A percentile compares a stretch with the other conserved stretches of the same genome.
Conservation (phyloP, 192 early-diverging fungal genomes). For the Martensiomyces pterosporus region DNA sequence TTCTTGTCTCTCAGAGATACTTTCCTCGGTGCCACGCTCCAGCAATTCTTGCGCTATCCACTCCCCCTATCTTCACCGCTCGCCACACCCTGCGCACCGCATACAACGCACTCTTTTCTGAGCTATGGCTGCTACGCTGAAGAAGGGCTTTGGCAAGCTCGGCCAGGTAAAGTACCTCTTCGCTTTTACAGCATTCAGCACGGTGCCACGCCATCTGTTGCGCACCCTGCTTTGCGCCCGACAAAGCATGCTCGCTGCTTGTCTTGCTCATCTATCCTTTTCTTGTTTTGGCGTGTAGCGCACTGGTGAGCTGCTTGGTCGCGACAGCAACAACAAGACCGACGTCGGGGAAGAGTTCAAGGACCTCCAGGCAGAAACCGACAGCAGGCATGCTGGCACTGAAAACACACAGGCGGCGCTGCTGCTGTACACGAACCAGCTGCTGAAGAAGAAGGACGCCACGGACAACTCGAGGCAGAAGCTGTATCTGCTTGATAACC, state of each 20-base stretch:
- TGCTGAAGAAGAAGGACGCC: constrained; percentile 66
- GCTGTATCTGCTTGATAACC: constrained; percentile 57
- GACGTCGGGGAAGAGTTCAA: constrained; percentile 82
- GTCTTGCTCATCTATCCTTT: too few relatives aligned
- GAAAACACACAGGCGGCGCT: constrained; percentile 61
- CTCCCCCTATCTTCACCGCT: too few relatives aligned
- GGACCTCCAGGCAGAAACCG: constrained; percentile 69
- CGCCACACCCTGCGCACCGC: too few relatives aligned
- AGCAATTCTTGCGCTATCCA: too few relatives aligned
- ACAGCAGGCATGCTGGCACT: constrained; percentile 56
- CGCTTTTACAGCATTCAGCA: too few relatives aligned
- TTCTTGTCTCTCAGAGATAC: neutral
- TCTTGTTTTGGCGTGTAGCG: constrained; percentile 42
- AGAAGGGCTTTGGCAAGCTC: constrained; percentile 64
- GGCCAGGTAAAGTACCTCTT: constrained; percentile 57
- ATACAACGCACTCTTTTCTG: neutral
- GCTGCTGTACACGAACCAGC: constrained; percentile 42
- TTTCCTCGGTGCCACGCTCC: too few relatives aligned
- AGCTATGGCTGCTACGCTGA: constrained; percentile 46
- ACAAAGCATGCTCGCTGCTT: too few relatives aligned
- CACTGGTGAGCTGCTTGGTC: constrained; percentile 79
- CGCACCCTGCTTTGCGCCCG: too few relatives aligned
- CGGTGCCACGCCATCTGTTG: too few relatives aligned
- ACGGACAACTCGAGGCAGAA: constrained; percentile 61
- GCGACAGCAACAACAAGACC: constrained; percentile 54